phyloP scores from a whole-genome alignment of 371 early-diverging fungal genomes.

The Mucor piriformis region DNA sequence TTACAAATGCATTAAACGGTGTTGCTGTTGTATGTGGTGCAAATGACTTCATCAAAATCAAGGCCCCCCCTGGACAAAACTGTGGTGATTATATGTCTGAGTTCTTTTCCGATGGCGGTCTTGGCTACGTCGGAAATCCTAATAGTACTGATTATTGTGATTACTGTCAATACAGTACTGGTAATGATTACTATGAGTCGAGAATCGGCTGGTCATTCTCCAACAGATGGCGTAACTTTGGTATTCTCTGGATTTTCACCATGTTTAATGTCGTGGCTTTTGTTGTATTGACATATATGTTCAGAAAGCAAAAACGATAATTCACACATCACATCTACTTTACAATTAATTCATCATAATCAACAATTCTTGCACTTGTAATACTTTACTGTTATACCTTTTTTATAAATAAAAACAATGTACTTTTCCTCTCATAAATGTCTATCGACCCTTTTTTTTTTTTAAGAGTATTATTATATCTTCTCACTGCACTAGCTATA shows the following conservation, averaged over 20 bases:
- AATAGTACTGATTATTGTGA: constrained; percentile 49
- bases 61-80: constrained; percentile 55
- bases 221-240: constrained; percentile 71
- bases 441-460: too few relatives aligned
- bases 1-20: constrained; percentile 61
- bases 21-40: constrained; percentile 47
- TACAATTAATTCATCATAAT: neutral
- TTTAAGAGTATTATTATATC: too few relatives aligned
- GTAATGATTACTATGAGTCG: constrained; percentile 54
- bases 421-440: too few relatives aligned
- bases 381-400: too few relatives aligned
- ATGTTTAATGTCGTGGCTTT: constrained; percentile 49
- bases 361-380: too few relatives aligned
- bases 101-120: constrained; percentile 45
- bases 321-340: neutral
- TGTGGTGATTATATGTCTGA: constrained; percentile 61
- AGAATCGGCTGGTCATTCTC: constrained; percentile 28
- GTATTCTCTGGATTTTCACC: constrained; percentile 55
- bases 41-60: constrained; percentile 48
- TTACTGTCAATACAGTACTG: constrained; percentile 61
- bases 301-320: constrained; percentile 30
- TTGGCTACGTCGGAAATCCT: constrained; percentile 61
- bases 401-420: too few relatives aligned
- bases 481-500: too few relatives aligned
- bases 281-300: constrained; percentile 22